Evolutionary conservation across 805 yeast species (phyloP).

Genomic region (Ascoidea tarda): DNA sequence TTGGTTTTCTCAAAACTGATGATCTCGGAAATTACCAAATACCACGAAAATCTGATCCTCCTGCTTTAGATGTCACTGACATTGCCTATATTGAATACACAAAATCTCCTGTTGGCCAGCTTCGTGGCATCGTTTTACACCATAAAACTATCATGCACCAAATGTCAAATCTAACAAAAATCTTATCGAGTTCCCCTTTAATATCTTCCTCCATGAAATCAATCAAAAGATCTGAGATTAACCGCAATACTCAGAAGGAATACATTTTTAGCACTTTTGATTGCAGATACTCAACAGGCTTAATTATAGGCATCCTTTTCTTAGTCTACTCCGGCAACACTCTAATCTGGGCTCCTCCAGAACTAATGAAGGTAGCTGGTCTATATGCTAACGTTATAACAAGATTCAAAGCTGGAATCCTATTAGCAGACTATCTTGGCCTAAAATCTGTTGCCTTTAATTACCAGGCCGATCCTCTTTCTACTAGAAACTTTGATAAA

Average conservation of each 20-base stretch:
- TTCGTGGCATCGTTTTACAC: conserved; percentile 86
- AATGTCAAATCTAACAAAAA: conserved; percentile 59
- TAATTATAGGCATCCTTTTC: conserved; percentile 67
- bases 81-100: conserved; percentile 90
- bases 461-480: conserved; percentile 79
- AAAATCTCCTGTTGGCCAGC: conserved; percentile 78
- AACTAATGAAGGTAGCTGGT: conserved; percentile 68
- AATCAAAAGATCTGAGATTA: conserved; percentile 21
- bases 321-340: conserved; percentile 78
- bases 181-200: conserved; percentile 48
- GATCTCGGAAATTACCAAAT: conserved; percentile 66
- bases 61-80: conserved; percentile 62
- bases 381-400: conserved; percentile 73
- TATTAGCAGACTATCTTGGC: conserved; percentile 78
- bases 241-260: conserved; percentile 36
- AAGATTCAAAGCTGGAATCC: conserved; percentile 50
- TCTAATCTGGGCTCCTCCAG: conserved; percentile 65
- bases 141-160: conserved; percentile 84
- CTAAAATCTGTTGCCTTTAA: conserved; percentile 84
- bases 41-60: conserved; percentile 40
- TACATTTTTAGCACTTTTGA: conserved; percentile 57
- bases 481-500: conserved; percentile 68
- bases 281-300: conserved; percentile 53
- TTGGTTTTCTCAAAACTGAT: conserved; percentile 69
- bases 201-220: conserved; percentile 6